Percentiles rank a stretch among this genome's conserved stretches.
phyloP scores from a whole-genome alignment of 805 yeast genomes.

The Ogataea paraovalis region DNA sequence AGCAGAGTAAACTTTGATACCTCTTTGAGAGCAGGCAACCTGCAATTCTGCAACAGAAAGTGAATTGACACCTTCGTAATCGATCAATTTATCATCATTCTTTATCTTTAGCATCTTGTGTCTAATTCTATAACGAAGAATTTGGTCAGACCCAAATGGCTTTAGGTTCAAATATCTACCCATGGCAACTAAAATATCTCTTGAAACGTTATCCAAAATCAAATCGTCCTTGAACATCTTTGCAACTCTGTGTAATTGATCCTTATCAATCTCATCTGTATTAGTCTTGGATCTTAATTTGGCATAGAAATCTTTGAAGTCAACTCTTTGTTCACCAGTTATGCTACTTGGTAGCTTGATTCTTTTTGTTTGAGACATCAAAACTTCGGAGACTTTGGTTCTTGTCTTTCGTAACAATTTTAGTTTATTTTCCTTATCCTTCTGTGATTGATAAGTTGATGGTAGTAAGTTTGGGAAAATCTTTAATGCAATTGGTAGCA shows the following conservation, averaged over 20 bases:
- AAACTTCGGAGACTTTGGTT: conserved; percentile 52
- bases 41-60: conserved; percentile 81
- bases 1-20: conserved; percentile 76
- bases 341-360: conserved; percentile 63
- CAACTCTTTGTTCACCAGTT: conserved; percentile 67
- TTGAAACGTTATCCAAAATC: conserved; percentile 84
- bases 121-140: conserved; percentile 88
- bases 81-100: conserved; percentile 85
- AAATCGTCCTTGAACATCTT: conserved; percentile 89
- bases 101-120: conserved; percentile 82
- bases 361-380: conserved; percentile 69
- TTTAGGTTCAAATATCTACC: conserved; percentile 84
- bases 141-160: conserved; percentile 88
- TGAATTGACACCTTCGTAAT: conserved; percentile 86
- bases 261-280: conserved; percentile 51
- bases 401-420: conserved; percentile 56
- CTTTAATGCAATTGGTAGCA: conserved; percentile 83
- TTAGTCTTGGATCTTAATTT: conserved; percentile 55
- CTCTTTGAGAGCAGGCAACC: conserved; percentile 88
- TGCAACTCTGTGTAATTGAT: conserved; percentile 76
- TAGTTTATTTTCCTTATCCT: conserved; percentile 53
- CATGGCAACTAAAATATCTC: conserved; percentile 90
- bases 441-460: conserved; percentile 75
- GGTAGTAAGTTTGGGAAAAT: conserved; percentile 91
- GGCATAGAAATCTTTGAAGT: conserved; percentile 72